A percentile compares a stretch with the other conserved stretches of the same genome.
Conservation (phyloP, 345 rosid genomes). For the Aquilaria yunnanensis region DNA sequence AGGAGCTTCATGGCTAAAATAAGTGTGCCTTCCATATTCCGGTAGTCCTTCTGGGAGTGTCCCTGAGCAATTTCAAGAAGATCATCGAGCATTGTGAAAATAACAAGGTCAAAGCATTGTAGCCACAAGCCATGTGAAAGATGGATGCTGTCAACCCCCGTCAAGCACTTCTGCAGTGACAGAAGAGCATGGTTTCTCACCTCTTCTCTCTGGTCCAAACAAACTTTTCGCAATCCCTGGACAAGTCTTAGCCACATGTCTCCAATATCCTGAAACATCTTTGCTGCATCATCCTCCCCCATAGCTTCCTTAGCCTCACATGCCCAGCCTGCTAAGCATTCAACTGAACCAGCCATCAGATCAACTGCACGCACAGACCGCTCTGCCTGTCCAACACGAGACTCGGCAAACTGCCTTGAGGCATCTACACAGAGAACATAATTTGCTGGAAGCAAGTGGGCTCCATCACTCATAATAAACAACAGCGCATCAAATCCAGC, state of each 20-base stretch:
- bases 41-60: slow-evolving; percentile 82
- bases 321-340: slow-evolving; percentile 71
- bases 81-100: slow-evolving; percentile 91
- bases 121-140: slow-evolving; percentile 71
- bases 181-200: slow-evolving; percentile 87
- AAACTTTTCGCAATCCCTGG: slow-evolving; percentile 93
- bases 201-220: slow-evolving; percentile 98
- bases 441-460: slow-evolving; percentile 74
- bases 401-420: slow-evolving; percentile 95
- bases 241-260: slow-evolving; percentile 98
- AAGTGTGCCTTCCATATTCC: slow-evolving; percentile 94
- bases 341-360: slow-evolving; percentile 85
- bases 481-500: slow-evolving; percentile 83
- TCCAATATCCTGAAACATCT: slow-evolving; percentile 70
- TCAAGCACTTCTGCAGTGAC: slow-evolving; percentile 84
- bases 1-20: slow-evolving; percentile 72
- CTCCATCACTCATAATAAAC: slow-evolving; percentile 84
- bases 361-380: slow-evolving; percentile 80
- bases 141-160: slow-evolving; percentile 62
- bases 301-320: slow-evolving; percentile 62
- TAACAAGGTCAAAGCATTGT: slow-evolving; percentile 84
- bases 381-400: slow-evolving; percentile 95
- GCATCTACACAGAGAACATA: slow-evolving; percentile 81
- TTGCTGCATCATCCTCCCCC: slow-evolving; percentile 72
- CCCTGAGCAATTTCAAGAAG: slow-evolving; percentile 92